Percentiles rank a stretch among this genome's conserved stretches.
phyloP scores from a whole-genome alignment of 2,329 filamentous ascomycete species.

The Arthrobotrys sphaeroides region DNA sequence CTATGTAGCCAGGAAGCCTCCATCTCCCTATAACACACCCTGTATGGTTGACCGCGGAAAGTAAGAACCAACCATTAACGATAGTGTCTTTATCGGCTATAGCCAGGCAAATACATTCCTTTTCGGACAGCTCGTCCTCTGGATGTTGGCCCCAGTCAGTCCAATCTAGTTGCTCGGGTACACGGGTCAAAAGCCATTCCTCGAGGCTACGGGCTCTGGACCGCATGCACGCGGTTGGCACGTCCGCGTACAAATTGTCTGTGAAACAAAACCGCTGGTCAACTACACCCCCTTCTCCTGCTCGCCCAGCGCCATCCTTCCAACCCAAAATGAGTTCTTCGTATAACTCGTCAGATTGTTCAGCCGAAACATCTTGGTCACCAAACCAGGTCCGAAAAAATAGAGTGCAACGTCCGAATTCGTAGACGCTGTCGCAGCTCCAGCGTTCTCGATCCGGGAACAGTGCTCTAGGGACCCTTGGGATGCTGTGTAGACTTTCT shows the following conservation, averaged over 20 bases:
- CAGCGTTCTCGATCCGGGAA: not conserved
- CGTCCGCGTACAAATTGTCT: not conserved
- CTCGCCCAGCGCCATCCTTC: not conserved
- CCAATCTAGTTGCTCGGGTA: not conserved
- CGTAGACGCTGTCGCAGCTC: not conserved
- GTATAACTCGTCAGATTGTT: not conserved
- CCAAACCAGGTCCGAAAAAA: constrained; percentile 10
- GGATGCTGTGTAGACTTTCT: not conserved
- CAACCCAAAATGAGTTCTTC: not conserved
- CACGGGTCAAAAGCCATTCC: constrained; percentile 1
- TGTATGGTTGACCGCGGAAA: not conserved
- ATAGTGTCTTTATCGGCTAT: not conserved
- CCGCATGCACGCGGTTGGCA: not conserved
- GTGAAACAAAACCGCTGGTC: not conserved
- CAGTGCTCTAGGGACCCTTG: not conserved
- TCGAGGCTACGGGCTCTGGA: not conserved
- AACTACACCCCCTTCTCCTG: not conserved
- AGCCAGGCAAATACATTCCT: not conserved
- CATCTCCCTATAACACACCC: not conserved
- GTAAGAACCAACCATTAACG: not conserved
- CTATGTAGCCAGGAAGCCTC: not conserved
- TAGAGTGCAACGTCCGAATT: not conserved
- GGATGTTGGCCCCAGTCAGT: too few relatives aligned
- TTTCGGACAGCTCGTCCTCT: not conserved
- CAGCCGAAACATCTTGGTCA: not conserved